phyloP scores from a whole-genome alignment of 1,139 yeast genomes.

The Petasospora fabianii region DNA sequence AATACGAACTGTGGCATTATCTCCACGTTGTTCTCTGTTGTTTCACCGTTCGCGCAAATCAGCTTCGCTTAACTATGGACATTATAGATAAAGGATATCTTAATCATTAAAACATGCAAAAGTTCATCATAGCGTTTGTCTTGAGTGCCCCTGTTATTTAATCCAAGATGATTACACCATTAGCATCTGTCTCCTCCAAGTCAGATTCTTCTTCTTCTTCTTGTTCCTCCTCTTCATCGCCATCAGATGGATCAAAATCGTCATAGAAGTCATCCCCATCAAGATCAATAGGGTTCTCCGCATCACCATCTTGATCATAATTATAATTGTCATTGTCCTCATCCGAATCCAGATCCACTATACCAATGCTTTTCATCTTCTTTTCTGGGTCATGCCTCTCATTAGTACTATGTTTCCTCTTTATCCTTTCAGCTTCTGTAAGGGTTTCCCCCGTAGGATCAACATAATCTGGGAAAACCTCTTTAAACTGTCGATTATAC shows the following conservation, averaged over 20 bases:
- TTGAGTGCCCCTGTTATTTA: neutral
- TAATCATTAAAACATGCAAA: neutral
- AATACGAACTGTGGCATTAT: too few relatives aligned
- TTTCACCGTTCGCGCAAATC: too few relatives aligned
- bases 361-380: neutral
- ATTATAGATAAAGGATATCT: neutral
- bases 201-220: constrained; percentile 2
- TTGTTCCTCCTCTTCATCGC: constrained; percentile 1
- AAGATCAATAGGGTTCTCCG: neutral
- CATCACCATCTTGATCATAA: constrained; percentile 6
- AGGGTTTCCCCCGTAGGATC: neutral
- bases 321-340: constrained; percentile 1
- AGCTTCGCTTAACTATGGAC: too few relatives aligned
- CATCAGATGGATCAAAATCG: constrained; percentile 6
- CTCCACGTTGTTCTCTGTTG: too few relatives aligned
- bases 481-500: constrained; percentile 43
- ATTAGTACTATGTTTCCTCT: constrained; percentile 4
- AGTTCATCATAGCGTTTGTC: too few relatives aligned
- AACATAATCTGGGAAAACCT: constrained; percentile 64
- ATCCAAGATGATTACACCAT: constrained; percentile 6
- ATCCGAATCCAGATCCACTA: constrained; percentile 6
- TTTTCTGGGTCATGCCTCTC: neutral
- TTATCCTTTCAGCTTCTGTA: neutral
- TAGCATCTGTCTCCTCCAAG: neutral
- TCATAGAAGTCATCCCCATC: constrained; percentile 5